phyloP scores from a whole-genome alignment of 768 basidiomycete species.

The Omphalotus guepiniiformis region DNA sequence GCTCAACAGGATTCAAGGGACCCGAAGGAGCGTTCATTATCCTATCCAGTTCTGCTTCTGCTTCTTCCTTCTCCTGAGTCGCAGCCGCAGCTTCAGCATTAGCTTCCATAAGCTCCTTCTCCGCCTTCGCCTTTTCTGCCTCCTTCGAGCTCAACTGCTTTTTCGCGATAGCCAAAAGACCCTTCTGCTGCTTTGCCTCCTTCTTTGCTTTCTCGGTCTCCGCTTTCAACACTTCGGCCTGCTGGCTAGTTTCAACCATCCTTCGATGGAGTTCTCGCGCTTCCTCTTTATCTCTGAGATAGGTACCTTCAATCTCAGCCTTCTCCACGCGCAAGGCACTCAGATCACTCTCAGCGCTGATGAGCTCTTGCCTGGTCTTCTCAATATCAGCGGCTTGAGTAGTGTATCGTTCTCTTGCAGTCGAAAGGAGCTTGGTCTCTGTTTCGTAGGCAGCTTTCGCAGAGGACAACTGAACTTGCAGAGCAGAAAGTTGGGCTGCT shows the following conservation, averaged over 20 bases:
- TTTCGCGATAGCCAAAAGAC: conserved; percentile 87
- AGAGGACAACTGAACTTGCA: conserved; percentile 79
- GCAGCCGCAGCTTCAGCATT: conserved; percentile 46
- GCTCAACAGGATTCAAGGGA: conserved; percentile 12
- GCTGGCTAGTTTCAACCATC: conserved; percentile 76
- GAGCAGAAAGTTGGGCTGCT: conserved; percentile 67
- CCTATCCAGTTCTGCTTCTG: conserved; percentile 47
- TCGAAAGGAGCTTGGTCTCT: conserved; percentile 65
- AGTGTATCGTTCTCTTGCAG: conserved; percentile 63
- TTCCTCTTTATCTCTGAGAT: conserved; percentile 93
- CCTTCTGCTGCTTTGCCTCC: conserved; percentile 95
- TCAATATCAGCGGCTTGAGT: conserved; percentile 70
- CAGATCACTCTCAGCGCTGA: conserved; percentile 87
- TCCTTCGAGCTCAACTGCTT: conserved; percentile 91
- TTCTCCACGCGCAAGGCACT: conserved; percentile 88
- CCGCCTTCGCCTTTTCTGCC: conserved; percentile 61
- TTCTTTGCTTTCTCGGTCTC: conserved; percentile 87
- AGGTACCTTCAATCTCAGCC: conserved; percentile 80
- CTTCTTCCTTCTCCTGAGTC: conserved; percentile 52
- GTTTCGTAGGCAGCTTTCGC: conserved; percentile 85
- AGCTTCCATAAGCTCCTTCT: conserved; percentile 71
- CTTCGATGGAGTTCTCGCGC: conserved; percentile 77
- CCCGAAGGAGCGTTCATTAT: conserved; percentile 14
- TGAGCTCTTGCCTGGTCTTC: conserved; percentile 72
- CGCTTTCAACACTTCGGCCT: conserved; percentile 63